Evolutionary conservation across 2,329 filamentous ascomycete genomes (phyloP), one percentile per base, ranked within the genome.

Genomic region (Aspergillus sp.): DNA sequence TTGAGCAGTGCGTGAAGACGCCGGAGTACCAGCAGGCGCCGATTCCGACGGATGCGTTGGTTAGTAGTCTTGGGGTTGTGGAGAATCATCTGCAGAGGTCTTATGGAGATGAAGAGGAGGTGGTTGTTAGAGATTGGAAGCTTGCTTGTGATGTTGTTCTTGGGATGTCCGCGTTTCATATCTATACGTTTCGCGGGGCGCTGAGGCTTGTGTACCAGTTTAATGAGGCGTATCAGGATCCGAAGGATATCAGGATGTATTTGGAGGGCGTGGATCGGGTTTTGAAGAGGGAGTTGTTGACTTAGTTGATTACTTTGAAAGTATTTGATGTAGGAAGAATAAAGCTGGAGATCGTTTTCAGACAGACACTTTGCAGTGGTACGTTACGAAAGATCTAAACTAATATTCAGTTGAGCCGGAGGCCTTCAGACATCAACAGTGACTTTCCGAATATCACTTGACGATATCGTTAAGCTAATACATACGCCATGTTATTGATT

Each of bases 51-150:
- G 55, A 57, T 51, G 48, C 41, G 15, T 11, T 40, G 24, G 48
- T 57, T 9, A 57, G 48, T 19, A 57, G 48, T 31, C 12, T 57
- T 12, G 55, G 48, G 17, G 41, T 57, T 11, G 48, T 44, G 3
- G 55, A 57, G 31, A 52, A 21, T 2, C 12, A 48, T 31, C 9
- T 52, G 11, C 31, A 17, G 48, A 41, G 48, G 5, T 14, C 15
- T 2, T 57, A 57, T 46, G 47, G 45, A 15, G 21, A 47, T 2
- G 37, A 9, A 2, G 21, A 45, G 2, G 31, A 31, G 5, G 48
- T 57, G 31, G 49, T 39, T 11, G 40, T 37, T 7, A 41, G 35
- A 6, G 21, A 40, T 24, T 50, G 19, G 19, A 51, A 41, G 23
- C n/a, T 43, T 4, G n/a, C 14, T 15, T 43, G 3, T 24, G 55